phyloP scores from a whole-genome alignment of 345 rosid genomes.

The Salix dunnii region DNA sequence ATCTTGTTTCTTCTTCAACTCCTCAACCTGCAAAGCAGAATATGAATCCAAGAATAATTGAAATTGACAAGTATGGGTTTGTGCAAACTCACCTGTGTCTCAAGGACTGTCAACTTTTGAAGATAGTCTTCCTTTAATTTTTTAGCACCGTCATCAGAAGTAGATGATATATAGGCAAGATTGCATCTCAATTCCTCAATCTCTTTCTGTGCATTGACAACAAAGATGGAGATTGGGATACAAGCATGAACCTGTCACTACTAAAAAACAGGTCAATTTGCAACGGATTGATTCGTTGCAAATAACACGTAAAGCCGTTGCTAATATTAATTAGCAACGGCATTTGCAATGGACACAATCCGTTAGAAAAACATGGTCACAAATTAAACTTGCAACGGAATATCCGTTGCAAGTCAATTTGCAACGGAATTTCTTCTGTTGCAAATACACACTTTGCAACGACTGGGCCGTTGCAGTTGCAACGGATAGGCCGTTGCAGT shows the following conservation, averaged over 20 bases:
- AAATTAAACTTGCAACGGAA: too few species aligned
- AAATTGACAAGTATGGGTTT: background rate
- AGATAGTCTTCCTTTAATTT: constrained; percentile 79
- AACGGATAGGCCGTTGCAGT: too few species aligned
- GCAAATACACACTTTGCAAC: too few species aligned
- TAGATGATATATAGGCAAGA: constrained; percentile 66
- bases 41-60: constrained; percentile 4
- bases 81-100: constrained; percentile 61
- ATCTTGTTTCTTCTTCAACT: constrained; percentile 92
- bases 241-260: background rate
- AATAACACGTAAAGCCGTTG: too few species aligned
- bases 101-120: constrained; percentile 82
- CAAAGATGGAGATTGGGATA: background rate
- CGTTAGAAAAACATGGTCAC: too few species aligned
- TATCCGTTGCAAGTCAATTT: too few species aligned
- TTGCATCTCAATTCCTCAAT: constrained; percentile 73
- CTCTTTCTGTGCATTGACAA: constrained; percentile 65
- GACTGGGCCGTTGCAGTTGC: too few species aligned
- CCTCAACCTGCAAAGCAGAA: constrained; percentile 56
- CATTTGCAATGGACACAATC: too few species aligned
- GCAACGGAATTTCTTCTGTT: too few species aligned
- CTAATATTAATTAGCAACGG: too few species aligned
- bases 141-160: constrained; percentile 74
- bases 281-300: too few species aligned
- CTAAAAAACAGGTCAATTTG: too few species aligned